Conservation (phyloP, 352 stramenopile species). For the Thraustotheca clavata region DNA sequence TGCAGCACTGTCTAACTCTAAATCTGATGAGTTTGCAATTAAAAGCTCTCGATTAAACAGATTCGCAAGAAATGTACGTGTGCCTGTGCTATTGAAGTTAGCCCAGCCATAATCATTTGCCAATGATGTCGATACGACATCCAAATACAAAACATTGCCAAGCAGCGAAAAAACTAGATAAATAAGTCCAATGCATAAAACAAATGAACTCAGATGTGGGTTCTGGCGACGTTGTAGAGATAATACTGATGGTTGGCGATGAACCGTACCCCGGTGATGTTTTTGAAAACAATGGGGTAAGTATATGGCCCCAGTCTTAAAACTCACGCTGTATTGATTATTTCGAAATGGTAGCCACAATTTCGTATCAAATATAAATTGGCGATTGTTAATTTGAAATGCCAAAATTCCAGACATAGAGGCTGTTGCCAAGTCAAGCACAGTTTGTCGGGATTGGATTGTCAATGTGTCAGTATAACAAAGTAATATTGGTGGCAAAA, state of each 20-base stretch:
- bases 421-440: background rate
- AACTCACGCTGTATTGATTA: background rate
- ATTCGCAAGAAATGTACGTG: slow-evolving; percentile 7
- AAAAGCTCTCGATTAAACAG: background rate
- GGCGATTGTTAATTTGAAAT: background rate
- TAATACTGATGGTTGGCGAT: background rate
- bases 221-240: background rate
- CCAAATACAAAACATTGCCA: background rate
- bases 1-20: background rate
- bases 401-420: background rate
- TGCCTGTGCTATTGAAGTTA: background rate
- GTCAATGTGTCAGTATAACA: background rate
- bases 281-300: background rate
- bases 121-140: background rate
- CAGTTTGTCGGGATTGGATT: too few species aligned
- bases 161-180: slow-evolving; percentile 2
- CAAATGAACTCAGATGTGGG: background rate
- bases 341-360: background rate
- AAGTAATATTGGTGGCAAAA: background rate
- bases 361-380: slow-evolving; percentile 4
- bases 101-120: slow-evolving; percentile 11
- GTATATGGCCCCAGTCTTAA: background rate
- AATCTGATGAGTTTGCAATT: background rate
- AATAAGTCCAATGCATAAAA: background rate
- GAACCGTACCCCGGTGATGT: background rate